Base-by-base conservation (phyloP, 148 eudicot genomes). In the Cornus suecica region DNA sequence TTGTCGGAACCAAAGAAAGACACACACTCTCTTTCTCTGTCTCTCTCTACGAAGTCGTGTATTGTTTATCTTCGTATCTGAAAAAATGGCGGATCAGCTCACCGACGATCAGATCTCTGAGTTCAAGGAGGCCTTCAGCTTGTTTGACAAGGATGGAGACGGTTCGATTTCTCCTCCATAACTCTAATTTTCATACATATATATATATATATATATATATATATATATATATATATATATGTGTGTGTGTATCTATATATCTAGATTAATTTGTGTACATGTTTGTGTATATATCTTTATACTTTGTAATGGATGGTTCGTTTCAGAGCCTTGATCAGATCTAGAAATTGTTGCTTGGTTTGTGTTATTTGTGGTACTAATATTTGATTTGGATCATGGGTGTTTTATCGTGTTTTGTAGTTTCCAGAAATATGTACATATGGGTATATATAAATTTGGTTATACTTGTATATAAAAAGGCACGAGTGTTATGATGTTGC, bases 41-140 rank as follows among this genome's bases (percentile, higher is more conserved):
- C 54, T 48, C 20, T 48, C 18, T 48, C 8, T 37, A 37, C 42
- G 9, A 37, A 37, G 42, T 37, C 42, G 42, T 37, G 42, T 37
- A 3, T 37, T 37, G 1, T 37, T 37, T 3, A 8, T 37, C 54
- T 13, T 48, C 54, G 54, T 48, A 13, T 48, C 54, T 16, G 3
- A 13, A 48, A 32, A 52, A 62, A 86, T 86, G 88, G 86, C 88
- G 70, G 92, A 86, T 45, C 92, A 88, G 79, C 84, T 88, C 68
- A 84, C 92, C 28, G 92, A 88, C 37, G 92, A 88, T 54, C 92
- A 88, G 86, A 88, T 88, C 88, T 81, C 92, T 6, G 92, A 88
- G 88, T 88, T 88, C 68, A 88, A 88, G 88, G 89, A 88, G 70
- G 91, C 91, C 70, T 88, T 88, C 74, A 88, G 89, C 79, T 78